Base-by-base conservation (phyloP, 345 rosid species). In the Corymbia maculata region DNA sequence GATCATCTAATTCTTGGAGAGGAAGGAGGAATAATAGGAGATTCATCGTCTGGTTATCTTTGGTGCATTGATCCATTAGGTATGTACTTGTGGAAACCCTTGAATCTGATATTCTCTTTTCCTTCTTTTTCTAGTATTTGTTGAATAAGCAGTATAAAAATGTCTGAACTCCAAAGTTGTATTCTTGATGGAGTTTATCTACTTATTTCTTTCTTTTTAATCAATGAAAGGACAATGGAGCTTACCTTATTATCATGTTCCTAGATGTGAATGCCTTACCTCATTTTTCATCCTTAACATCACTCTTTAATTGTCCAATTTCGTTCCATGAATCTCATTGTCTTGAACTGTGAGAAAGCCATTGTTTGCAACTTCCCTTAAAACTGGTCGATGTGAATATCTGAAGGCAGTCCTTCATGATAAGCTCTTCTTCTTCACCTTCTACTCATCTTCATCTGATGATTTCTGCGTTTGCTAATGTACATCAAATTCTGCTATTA, bases 31-130 rank as follows among this genome's bases (percentile, higher is more conserved):
- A 88, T 96, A 19, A 93, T 94, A 30, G 99, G 99, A 52, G 95
- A 97, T 91, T 66, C 97, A 4, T 90, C 94, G 51, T 97, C 99
- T 49, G 99, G 94, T 90, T 97, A 97, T 92, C 95, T 97, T 26
- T 97, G 99, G 99, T 97, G 99, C 90, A 95, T 97, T 87, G 98
- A 97, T 91, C 99, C 99, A 82, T 93, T 97, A 92, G 99, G 99
- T 97, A 89, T 88, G 92, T 90, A 28, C 89, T 89, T 90, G 88
- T 30, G 8, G 84, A 47, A 26, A 59, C 79, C 79, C 30, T 15
- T 2, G 42, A 75, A 75, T 42, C 19, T 2, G 0, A 85, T 52
- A 52, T 36, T 42, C 49, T 42, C 64, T 85, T 52, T 28, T 52
- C 53, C 47, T 66, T 89, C 70, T 28, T n/a, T 36, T 55, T 68